These are phyloP conservation scores for Chloris gayana DNA, from an alignment of 176 grass and related monocot genomes.

Conservation along the genomic window DNA sequence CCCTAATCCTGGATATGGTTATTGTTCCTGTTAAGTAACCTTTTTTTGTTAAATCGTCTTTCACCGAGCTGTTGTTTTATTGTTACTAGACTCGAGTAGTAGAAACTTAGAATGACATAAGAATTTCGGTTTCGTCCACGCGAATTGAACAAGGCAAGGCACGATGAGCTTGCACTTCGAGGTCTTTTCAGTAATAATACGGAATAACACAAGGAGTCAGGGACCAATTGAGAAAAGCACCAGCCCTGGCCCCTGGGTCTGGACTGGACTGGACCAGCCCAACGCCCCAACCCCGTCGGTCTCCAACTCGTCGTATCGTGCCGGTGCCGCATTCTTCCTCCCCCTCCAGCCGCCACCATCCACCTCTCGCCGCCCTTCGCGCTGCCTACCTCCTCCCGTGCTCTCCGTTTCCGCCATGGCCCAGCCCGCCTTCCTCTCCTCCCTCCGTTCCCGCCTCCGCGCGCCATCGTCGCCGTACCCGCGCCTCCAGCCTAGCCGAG, in stretches of 20 bases:
- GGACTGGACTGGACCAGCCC: not conserved
- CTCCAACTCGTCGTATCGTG: not conserved
- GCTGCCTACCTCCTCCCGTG: not conserved
- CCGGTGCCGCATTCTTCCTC: not conserved
- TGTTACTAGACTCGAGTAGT: not conserved
- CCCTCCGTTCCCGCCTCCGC: constrained; percentile 43
- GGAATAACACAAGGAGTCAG: not conserved
- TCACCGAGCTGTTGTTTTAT: not conserved
- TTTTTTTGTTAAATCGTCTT: not conserved
- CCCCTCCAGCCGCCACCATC: not conserved
- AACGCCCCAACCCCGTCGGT: not conserved
- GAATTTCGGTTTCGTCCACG: not conserved
- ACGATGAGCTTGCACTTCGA: not conserved
- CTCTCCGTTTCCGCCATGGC: constrained; percentile 43
- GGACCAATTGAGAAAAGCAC: not conserved
- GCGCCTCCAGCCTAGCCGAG: constrained; percentile 46
- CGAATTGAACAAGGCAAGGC: not conserved
- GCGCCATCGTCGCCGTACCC: not conserved
- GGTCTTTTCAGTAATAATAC: not conserved
- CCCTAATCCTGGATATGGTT: not conserved
- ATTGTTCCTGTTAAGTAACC: not conserved
- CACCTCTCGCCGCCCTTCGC: not conserved
- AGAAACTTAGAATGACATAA: not conserved
- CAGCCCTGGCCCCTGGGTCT: not conserved
- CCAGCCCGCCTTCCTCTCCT: constrained; percentile 51